Evolutionary conservation across 352 stramenopile genomes (phyloP), one percentile per base, ranked within the genome.

Genomic region (Phytophthora tubulina): DNA sequence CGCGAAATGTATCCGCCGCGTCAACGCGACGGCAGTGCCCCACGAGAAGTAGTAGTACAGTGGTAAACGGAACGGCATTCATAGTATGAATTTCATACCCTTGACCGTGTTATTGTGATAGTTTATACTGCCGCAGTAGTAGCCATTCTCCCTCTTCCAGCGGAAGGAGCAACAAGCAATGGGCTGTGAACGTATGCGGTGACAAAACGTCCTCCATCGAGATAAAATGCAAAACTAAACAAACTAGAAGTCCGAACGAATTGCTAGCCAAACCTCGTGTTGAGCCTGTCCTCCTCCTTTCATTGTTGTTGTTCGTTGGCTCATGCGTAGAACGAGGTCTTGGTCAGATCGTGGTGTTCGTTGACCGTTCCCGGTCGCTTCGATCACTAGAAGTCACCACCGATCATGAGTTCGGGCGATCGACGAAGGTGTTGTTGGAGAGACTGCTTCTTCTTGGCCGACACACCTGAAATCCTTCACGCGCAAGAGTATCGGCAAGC

Each of bases 111-210:
- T 80, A 70, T 80, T 80, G 67, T 72, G 31, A 54, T 83, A 82
- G 36, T 84, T 74, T 82, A 84, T 73, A 80, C 35, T 56, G 38
- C 52, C 32, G 66, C 61, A 79, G 60, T 50, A 70, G 30, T 64
- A 75, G 42, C 52, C 31, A 62, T 53, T 59, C 72, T 76, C 78
- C 78, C 67, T 85, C 78, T 85, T 80, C 78, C 78, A 61, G 49
- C 51, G 78, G 70, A 85, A 75, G 73, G 78, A 77, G 78, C 62
- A 69, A 46, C 49, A 35, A 68, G 21, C 64, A 59, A 67, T 56
- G 42, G 39, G 39, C 30, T 65, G 44, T 62, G 41, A 52, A 57
- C 52, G 44, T 44, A 45, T 33, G 62, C 52, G 61, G 35, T 59
- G 38, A 45, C 63, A 59, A 72, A 44, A 52, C 44, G 52, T 54